Evolutionary conservation across 208 protist genomes (phyloP).

Genomic region (Trypanosoma grayi): DNA sequence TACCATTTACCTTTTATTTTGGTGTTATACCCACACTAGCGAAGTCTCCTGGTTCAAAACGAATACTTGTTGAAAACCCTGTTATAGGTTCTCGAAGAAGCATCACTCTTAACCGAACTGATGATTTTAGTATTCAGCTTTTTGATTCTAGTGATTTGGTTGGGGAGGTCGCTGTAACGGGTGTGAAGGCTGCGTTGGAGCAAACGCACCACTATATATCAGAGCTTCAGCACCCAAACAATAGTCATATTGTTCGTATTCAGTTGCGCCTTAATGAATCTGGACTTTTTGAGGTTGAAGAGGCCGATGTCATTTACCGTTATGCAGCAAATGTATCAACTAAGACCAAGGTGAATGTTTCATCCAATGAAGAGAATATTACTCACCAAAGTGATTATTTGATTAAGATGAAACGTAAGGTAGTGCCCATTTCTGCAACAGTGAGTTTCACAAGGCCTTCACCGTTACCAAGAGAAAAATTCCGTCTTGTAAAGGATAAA

Average conservation of each 20-base stretch:
- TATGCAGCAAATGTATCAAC: slow-evolving; percentile 60
- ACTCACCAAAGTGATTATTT: slow-evolving; percentile 13
- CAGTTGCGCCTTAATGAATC: slow-evolving; percentile 68
- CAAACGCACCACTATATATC: slow-evolving; percentile 38
- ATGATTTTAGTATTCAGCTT: slow-evolving; percentile 71
- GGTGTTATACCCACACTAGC: slow-evolving; percentile 30
- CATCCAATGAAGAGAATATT: slow-evolving; percentile 4
- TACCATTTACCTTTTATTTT: slow-evolving; percentile 59
- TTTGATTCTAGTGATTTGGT: slow-evolving; percentile 33
- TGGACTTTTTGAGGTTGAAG: slow-evolving; percentile 64
- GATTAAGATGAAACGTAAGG: slow-evolving; percentile 42
- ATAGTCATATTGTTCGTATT: slow-evolving; percentile 78
- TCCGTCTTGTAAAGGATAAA: slow-evolving; percentile 30
- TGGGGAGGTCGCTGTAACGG: slow-evolving; percentile 39
- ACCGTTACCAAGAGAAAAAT: slow-evolving; percentile 32
- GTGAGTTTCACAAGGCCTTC: slow-evolving; percentile 42
- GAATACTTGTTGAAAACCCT: slow-evolving; percentile 30
- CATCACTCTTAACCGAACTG: slow-evolving; percentile 70
- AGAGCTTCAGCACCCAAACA: slow-evolving; percentile 56
- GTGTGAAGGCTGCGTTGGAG: slow-evolving; percentile 49
- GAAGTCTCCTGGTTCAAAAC: slow-evolving; percentile 26
- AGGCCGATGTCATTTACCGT: slow-evolving; percentile 54
- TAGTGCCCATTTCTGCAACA: slow-evolving; percentile 21
- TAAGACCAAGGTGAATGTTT: slow-evolving; percentile 23
- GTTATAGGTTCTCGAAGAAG: slow-evolving; percentile 48